phyloP scores from a whole-genome alignment of 2,329 filamentous ascomycete genomes.

The Talaromyces sp. region DNA sequence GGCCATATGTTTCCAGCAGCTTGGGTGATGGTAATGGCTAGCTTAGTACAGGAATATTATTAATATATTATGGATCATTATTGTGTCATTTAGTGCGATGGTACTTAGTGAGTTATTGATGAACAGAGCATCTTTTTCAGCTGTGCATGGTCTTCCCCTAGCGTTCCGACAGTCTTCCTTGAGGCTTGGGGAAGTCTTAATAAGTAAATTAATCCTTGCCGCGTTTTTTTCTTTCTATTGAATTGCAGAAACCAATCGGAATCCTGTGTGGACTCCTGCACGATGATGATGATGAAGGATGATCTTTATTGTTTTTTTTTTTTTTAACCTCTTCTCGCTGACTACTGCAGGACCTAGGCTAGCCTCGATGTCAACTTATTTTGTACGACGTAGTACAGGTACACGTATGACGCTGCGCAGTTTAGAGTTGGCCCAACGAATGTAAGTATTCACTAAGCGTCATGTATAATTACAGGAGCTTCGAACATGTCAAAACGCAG shows the following conservation, averaged over 20 bases:
- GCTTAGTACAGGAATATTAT: not conserved
- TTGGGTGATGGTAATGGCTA: not conserved
- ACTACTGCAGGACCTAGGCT: not conserved
- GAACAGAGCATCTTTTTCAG: not conserved
- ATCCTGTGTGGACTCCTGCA: not conserved
- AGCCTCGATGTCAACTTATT: not conserved
- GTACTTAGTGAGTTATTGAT: not conserved
- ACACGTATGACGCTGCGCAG: not conserved
- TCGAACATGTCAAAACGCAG: not conserved
- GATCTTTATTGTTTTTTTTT: not conserved
- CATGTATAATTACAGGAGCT: not conserved
- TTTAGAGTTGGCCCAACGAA: no score
- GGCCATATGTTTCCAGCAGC: not conserved
- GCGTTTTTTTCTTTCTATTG: not conserved
- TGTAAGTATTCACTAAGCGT: not conserved
- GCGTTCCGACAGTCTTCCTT: not conserved
- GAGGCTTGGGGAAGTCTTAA: no score
- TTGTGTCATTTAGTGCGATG: not conserved
- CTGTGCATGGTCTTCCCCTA: not conserved
- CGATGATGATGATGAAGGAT: not conserved
- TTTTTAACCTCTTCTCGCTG: not conserved
- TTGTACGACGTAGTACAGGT: not conserved
- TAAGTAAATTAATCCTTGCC: not conserved
- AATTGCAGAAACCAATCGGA: not conserved
- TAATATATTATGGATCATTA: no score